Evolutionary conservation across 306 rosid species (phyloP).

Genomic region (Styphnolobium japonicum): DNA sequence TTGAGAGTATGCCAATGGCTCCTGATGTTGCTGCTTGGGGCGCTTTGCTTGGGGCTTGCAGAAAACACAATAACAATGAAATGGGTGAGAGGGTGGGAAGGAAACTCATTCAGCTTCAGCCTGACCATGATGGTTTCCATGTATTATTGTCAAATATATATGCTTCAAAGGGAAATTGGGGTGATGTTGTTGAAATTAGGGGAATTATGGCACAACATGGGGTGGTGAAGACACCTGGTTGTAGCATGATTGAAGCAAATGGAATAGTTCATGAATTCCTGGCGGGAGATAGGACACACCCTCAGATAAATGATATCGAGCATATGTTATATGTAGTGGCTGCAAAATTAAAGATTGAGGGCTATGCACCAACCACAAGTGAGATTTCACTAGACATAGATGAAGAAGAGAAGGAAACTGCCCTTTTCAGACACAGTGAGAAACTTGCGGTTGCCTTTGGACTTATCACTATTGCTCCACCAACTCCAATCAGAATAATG

Average conservation of each 20-base stretch:
- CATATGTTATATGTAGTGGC: slow-evolving; percentile 61
- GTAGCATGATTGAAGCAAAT: slow-evolving; percentile 75
- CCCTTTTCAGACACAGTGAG: slow-evolving; percentile 67
- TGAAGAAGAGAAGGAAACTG: slow-evolving; percentile 78
- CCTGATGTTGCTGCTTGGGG: slow-evolving; percentile 89
- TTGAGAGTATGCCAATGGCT: slow-evolving; percentile 67
- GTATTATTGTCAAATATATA: slow-evolving; percentile 70
- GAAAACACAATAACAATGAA: slow-evolving; percentile 59
- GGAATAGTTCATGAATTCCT: slow-evolving; percentile 70
- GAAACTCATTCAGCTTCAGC: slow-evolving; percentile 72
- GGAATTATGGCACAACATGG: slow-evolving; percentile 60
- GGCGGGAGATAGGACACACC: slow-evolving; percentile 75
- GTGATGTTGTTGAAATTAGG: slow-evolving; percentile 63
- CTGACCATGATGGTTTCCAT: slow-evolving; percentile 81
- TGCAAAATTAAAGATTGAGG: slow-evolving; percentile 63
- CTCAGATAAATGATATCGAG: slow-evolving; percentile 58
- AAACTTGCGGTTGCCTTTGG: slow-evolving; percentile 87
- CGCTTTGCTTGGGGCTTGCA: slow-evolving; percentile 82
- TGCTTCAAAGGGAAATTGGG: slow-evolving; percentile 84
- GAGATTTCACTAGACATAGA: slow-evolving; percentile 79
- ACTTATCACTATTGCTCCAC: slow-evolving; percentile 52
- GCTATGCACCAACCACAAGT: slow-evolving; percentile 58
- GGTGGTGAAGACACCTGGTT: slow-evolving; percentile 77
- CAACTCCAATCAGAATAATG: slow-evolving; percentile 60
- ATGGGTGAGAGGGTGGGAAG: slow-evolving; percentile 78